Base-by-base conservation (phyloP, 208 protist species). In the Trypanosoma scelopori region DNA sequence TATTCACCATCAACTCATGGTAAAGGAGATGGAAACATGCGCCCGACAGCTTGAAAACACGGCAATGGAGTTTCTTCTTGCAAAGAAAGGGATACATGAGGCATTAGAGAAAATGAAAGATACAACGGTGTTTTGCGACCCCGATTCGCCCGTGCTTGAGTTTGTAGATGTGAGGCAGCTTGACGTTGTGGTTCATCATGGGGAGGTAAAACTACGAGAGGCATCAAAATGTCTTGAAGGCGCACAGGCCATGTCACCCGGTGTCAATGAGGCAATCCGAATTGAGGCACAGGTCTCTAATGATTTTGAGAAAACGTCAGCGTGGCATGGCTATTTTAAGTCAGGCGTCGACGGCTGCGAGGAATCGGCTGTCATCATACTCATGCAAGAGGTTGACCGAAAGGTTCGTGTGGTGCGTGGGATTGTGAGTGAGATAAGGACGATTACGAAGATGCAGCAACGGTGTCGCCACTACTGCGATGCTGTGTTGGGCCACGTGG, bases 371-470 rank as follows among this genome's bases (percentile, higher is more conserved):
- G 46, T 74, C 28, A 41, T 46, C 0, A 16, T 15, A n/a, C 47
- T 74, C 13, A 74, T 74, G 69, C 41, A 41, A 11, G 69, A 74
- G 28, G 69, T 68, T 3, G 41, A 35, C 13, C 69, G 69, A 9
- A 68, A 62, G 47, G 47, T 68, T n/a, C 23, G 57, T 4, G 59
- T 55, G 35, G 61, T 74, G 43, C 69, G 52, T 30, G 0, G 12
- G 0, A 56, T 74, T 50, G 18, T 74, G 15, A 42, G 16, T 12
- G 20, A 60, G 4, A 51, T 68, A n/a, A 28, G 15, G 13, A 37
- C 30, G 45, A 42, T 68, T 1, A 68, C 47, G 27, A 64, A 65
- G 39, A 27, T 18, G 23, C 37, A 48, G 55, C 30, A 59, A 45
- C 18, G 28, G n/a, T 62, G 69, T 18, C 37, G 39, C 1, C 60